Conservation (phyloP, 2,329 filamentous ascomycete species). For the Aureobasidium namibiae region DNA sequence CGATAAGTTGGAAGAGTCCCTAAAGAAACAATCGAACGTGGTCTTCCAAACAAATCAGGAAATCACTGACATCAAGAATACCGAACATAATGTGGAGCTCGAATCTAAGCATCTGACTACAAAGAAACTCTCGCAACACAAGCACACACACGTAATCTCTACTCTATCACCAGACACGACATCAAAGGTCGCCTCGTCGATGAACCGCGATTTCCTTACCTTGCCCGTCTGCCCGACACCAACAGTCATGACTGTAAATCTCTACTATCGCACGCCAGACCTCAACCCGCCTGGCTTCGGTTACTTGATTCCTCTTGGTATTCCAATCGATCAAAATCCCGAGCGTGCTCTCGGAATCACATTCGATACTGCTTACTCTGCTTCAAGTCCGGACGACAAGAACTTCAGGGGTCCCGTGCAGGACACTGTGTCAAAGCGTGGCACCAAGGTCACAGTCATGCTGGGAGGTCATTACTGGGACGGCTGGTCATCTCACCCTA, state of each 20-base stretch:
- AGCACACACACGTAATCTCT: constrained; percentile 52
- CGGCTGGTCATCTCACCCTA: constrained; percentile 52
- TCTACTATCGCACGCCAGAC: constrained; percentile 64
- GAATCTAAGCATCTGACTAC: constrained; percentile 16
- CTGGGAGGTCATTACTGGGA: constrained; percentile 91
- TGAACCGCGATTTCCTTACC: background rate
- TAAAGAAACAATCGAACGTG: constrained; percentile 32
- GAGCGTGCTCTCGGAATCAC: constrained; percentile 83
- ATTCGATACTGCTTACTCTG: constrained; percentile 63
- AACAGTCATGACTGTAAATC: constrained; percentile 84
- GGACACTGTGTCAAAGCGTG: constrained; percentile 39
- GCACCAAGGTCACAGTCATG: constrained; percentile 88
- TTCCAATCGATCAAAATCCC: constrained; percentile 64
- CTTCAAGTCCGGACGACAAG: constrained; percentile 18
- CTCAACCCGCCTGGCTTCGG: constrained; percentile 72
- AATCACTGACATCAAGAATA: constrained; percentile 29
- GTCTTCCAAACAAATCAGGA: constrained; percentile 31
- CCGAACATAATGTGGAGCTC: constrained; percentile 11
- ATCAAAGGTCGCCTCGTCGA: constrained; percentile 29
- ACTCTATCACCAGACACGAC: constrained; percentile 44
- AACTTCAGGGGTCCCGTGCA: constrained; percentile 24
- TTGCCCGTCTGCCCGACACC: constrained; percentile 27
- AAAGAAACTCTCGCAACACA: constrained; percentile 18
- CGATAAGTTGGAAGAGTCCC: constrained; percentile 26
- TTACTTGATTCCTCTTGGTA: constrained; percentile 76